These are phyloP conservation scores for Suillus americanus DNA, from an alignment of 768 basidiomycete genomes.

Conservation along the genomic window DNA sequence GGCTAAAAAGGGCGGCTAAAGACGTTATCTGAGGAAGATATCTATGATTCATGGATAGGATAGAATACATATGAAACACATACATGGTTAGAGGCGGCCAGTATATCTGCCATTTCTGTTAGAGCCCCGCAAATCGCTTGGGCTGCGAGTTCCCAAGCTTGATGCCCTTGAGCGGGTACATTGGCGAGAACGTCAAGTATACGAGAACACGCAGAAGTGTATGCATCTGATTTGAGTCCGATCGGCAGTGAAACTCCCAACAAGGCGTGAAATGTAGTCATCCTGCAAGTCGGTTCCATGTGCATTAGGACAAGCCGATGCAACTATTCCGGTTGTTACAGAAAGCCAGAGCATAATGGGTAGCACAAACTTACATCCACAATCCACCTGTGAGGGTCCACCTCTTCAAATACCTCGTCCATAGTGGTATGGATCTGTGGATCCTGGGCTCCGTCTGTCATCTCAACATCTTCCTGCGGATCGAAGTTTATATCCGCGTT, in stretches of 20 bases:
- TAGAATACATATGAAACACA: conserved; percentile 1
- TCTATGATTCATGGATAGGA: conserved; percentile 7
- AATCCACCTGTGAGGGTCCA: conserved; percentile 51
- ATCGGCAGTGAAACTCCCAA: conserved; percentile 36
- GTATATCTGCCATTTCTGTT: conserved; percentile 37
- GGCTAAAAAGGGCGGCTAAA: conserved; percentile 51
- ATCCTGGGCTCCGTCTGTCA: conserved; percentile 27
- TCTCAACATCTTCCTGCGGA: conserved; percentile 32
- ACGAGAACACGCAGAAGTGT: conserved; percentile 41
- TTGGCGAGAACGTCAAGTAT: conserved; percentile 32
- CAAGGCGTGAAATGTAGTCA: conserved; percentile 54
- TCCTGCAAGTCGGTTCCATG: conserved; percentile 34
- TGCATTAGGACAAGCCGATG: conserved; percentile 64
- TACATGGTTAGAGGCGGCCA: conserved; percentile 39
- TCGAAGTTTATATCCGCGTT: conserved; percentile 23
- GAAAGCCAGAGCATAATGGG: background rate
- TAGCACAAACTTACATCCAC: conserved; percentile 45
- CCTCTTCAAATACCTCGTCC: conserved; percentile 33
- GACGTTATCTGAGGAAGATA: conserved; percentile 39
- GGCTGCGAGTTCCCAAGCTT: conserved; percentile 20
- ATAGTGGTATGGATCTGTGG: conserved; percentile 9
- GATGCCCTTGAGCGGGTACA: conserved; percentile 18
- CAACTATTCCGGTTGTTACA: conserved; percentile 39
- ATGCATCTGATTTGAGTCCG: conserved; percentile 30
- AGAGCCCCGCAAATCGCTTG: conserved; percentile 36